phyloP scores from a whole-genome alignment of 768 basidiomycete species.

The Fistulinella prunicolor region DNA sequence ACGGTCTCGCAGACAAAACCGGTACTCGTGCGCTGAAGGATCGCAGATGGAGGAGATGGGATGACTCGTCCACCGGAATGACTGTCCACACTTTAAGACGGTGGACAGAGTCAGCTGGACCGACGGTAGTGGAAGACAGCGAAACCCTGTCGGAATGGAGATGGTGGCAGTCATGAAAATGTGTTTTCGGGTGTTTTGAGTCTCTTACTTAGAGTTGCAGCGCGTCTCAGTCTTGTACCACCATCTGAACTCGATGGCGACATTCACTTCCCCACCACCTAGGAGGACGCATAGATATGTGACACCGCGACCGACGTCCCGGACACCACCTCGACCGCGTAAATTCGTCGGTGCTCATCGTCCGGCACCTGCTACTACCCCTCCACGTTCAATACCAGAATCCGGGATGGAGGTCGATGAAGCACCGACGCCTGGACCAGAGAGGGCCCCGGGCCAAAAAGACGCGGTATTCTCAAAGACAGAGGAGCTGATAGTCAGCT shows the following conservation, averaged over 20 bases:
- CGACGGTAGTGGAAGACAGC: conserved; percentile 55
- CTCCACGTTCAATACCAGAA: conserved; percentile 36
- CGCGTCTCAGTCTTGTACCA: neutral
- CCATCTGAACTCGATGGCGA: conserved; percentile 32
- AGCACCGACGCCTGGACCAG: conserved; percentile 36
- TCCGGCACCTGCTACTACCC: conserved; percentile 15
- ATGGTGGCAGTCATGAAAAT: conserved; percentile 9
- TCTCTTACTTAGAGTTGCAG: no score
- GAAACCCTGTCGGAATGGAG: conserved; percentile 43
- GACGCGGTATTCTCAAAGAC: conserved; percentile 65
- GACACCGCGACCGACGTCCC: conserved; percentile 24
- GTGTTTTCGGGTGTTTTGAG: conserved; percentile 16
- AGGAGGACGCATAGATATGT: conserved; percentile 44
- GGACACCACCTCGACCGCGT: conserved; percentile 27
- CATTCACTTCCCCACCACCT: conserved; percentile 61
- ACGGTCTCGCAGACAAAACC: conserved; percentile 76
- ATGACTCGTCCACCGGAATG: conserved; percentile 75
- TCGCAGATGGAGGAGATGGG: conserved; percentile 22
- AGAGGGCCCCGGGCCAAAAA: conserved; percentile 34
- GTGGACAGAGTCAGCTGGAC: conserved; percentile 73
- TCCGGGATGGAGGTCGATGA: conserved; percentile 73
- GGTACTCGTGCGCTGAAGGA: conserved; percentile 63
- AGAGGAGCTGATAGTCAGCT: conserved; percentile 61
- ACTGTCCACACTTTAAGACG: conserved; percentile 80
- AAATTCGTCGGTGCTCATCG: conserved; percentile 26